These are phyloP conservation scores for Scytalidium lignicola DNA, from an alignment of 2,329 filamentous ascomycete species.

Conservation along the genomic window DNA sequence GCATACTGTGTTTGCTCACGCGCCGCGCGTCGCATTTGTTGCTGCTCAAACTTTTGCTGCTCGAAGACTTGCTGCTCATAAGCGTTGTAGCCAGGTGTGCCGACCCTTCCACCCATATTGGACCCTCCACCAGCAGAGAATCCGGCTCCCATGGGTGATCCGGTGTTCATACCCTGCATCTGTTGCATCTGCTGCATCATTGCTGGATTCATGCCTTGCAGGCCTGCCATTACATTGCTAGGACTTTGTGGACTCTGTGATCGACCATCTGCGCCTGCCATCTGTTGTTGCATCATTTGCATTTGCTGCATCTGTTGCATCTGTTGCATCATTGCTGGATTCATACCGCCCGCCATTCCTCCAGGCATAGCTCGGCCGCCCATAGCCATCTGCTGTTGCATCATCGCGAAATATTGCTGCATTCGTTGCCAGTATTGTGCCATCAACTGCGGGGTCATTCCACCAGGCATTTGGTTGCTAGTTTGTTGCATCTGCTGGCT, in stretches of 20 bases:
- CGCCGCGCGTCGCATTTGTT: conserved; percentile 45
- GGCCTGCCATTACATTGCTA: conserved; percentile 22
- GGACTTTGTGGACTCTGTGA: conserved; percentile 29
- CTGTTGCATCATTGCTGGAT: conserved; percentile 70
- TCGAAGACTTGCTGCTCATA: conserved; percentile 72
- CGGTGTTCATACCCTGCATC: conserved; percentile 40
- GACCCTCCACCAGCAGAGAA: conserved; percentile 27
- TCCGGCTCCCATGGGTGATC: conserved; percentile 25
- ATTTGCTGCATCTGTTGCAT: conserved; percentile 60
- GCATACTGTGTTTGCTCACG: conserved; percentile 26
- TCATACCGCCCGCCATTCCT: conserved; percentile 59
- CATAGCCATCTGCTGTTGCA: conserved; percentile 91
- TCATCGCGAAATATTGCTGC: conserved; percentile 94
- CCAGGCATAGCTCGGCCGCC: conserved; percentile 51
- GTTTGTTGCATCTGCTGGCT: conserved; percentile 29
- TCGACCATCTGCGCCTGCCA: conserved; percentile 22
- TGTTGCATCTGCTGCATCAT: conserved; percentile 53
- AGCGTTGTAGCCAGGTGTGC: conserved; percentile 42
- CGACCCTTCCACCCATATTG: conserved; percentile 36
- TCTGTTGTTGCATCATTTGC: conserved; percentile 40
- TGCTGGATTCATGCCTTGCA: conserved; percentile 30
- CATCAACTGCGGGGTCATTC: conserved; percentile 96
- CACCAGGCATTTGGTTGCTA: conserved; percentile 38
- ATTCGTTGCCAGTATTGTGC: conserved; percentile 97
- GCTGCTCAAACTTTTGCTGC: conserved; percentile 73